Base-by-base conservation (phyloP, 345 rosid species). In the Luvunga scandens region DNA sequence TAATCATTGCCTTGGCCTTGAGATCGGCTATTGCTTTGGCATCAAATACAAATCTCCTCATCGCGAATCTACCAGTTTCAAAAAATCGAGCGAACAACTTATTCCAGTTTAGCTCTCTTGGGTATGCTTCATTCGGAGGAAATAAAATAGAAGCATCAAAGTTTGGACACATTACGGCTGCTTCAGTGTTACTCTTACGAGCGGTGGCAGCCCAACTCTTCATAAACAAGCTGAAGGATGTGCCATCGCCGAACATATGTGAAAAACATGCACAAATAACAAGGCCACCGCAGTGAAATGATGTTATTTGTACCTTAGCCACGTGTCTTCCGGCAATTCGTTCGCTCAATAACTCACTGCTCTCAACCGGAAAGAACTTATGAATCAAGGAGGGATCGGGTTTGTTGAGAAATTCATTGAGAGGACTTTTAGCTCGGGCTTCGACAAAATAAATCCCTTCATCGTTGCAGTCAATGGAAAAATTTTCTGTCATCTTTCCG, bases 1-100 rank as follows among this genome's bases (percentile, higher is more conserved):
- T 81, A n/a, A n/a, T n/a, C n/a, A n/a, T 4, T 84, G 83, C 88
- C 56, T 36, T 81, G 18, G 59, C 74, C 81, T 79, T 87, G 4
- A 87, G 83, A 22, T 53, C 48, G 33, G 89, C 81, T 4, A 90
- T 77, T 16, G 81, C 72, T 2, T 77, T 76, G 6, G 87, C 73
- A 77, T 85, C 77, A 24, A 90, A 90, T 38, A 85, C 82, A 57
- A 87, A 87, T 71, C 91, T 83, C 75, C 82, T 84, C 18, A 80
- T 83, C 0, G 61, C 66, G 39, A 78, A 73, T 57, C 30, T 82
- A 62, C 82, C 82, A 0, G 59, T 22, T 22, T 25, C n/a, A 21
- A 2, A 3, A n/a, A 59, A 24, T 22, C 77, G 24, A 2, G 57
- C 30, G 33, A 7, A 38, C 42, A 2, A 38, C 10, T 10, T 10